A percentile compares a stretch with the other conserved stretches of the same genome.
These are phyloP conservation scores for Plenodomus lindquistii DNA, from an alignment of 2,329 filamentous ascomycete genomes.

Conservation along the genomic window DNA sequence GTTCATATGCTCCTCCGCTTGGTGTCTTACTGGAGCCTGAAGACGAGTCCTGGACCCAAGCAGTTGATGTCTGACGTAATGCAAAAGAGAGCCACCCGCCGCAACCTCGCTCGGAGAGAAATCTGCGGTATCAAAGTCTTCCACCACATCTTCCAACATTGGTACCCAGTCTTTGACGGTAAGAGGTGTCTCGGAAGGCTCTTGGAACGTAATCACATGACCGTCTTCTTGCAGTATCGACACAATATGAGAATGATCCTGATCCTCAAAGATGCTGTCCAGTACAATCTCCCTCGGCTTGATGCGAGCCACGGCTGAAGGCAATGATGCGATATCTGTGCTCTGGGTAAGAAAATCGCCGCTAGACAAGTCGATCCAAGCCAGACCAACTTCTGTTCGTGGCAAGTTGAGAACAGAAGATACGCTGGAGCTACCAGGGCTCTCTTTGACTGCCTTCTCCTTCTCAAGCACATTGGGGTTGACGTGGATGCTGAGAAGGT, in stretches of 20 bases:
- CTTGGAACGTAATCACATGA: conserved; percentile 74
- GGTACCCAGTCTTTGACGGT: conserved; percentile 68
- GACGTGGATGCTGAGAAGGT: conserved; percentile 78
- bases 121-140: conserved; percentile 53
- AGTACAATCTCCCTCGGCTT: conserved; percentile 84
- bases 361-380: conserved; percentile 94
- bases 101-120: conserved; percentile 72
- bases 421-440: conserved; percentile 32
- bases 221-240: conserved; percentile 74
- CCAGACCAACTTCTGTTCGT: conserved; percentile 67
- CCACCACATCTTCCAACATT: conserved; percentile 76
- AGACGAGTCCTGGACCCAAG: conserved; percentile 79
- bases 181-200: conserved; percentile 49
- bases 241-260: conserved; percentile 65
- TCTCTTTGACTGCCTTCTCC: conserved; percentile 28
- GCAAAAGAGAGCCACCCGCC: conserved; percentile 79
- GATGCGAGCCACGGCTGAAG: conserved; percentile 82
- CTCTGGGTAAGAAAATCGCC: conserved; percentile 89
- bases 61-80: conserved; percentile 80
- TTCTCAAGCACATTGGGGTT: conserved; percentile 37
- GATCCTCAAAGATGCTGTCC: conserved; percentile 57
- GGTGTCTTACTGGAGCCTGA: conserved; percentile 77
- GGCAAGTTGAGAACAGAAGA: conserved; percentile 44
- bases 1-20: conserved; percentile 76
- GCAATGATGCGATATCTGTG: conserved; percentile 69